Conservation (phyloP, 2,329 filamentous ascomycete species). For the Sodiomyces alkalinus region DNA sequence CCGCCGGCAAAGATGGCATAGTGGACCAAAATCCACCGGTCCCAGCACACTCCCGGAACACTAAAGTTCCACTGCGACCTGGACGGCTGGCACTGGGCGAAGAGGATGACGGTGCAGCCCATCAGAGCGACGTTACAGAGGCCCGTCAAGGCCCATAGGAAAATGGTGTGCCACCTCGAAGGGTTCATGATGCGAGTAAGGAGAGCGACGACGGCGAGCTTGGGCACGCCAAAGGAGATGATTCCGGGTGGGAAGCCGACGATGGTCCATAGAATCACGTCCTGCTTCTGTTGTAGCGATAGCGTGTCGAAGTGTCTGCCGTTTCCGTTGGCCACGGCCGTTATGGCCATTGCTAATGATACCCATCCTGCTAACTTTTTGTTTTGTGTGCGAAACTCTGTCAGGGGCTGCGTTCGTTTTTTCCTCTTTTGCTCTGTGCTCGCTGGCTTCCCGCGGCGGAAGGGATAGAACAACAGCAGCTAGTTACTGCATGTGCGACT, state of each 20-base stretch:
- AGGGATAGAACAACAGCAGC: neutral
- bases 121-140: conserved; percentile 15
- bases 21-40: conserved; percentile 18
- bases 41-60: conserved; percentile 19
- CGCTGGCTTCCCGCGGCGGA: neutral
- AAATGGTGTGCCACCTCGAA: conserved; percentile 13
- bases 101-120: conserved; percentile 22
- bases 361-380: conserved; percentile 17
- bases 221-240: conserved; percentile 23
- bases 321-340: conserved; percentile 20
- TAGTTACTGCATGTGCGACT: too few relatives aligned
- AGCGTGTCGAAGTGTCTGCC: conserved; percentile 22
- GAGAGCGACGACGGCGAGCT: conserved; percentile 23
- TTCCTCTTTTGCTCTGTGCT: neutral
- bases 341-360: conserved; percentile 18
- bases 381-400: too few relatives aligned
- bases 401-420: neutral
- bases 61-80: conserved; percentile 22
- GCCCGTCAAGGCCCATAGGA: conserved; percentile 21
- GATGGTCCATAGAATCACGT: conserved; percentile 19
- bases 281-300: conserved; percentile 12
- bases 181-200: conserved; percentile 23
- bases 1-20: conserved; percentile 24
- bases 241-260: conserved; percentile 21
- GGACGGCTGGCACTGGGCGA: conserved; percentile 24